Conservation (phyloP, 495 filamentous ascomycete genomes). For the Hypomontagnella submonticulosa region DNA sequence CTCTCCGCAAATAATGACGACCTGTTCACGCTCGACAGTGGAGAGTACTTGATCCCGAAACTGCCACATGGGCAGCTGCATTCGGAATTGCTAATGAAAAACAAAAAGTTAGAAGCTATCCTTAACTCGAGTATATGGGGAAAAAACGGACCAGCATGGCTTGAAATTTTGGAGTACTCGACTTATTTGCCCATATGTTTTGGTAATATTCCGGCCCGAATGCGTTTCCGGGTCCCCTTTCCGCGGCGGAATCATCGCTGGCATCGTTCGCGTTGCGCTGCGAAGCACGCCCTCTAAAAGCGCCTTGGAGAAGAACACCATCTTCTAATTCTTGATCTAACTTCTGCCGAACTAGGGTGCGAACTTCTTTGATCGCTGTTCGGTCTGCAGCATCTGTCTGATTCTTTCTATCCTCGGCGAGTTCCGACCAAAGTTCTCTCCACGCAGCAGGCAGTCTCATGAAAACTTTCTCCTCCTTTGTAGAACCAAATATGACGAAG, state of each 20-base stretch:
- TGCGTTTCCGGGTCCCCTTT: slow-evolving; percentile 42
- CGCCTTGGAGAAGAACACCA: slow-evolving; percentile 76
- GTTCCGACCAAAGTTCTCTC: slow-evolving; percentile 87
- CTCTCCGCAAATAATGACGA: slow-evolving; percentile 92
- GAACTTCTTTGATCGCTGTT: slow-evolving; percentile 67
- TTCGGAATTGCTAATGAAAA: slow-evolving; percentile 66
- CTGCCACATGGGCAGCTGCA: slow-evolving; percentile 87
- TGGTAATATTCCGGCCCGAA: slow-evolving; percentile 59
- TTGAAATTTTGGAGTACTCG: slow-evolving; percentile 67
- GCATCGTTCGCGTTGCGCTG: slow-evolving; percentile 59
- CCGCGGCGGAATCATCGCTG: slow-evolving; percentile 54
- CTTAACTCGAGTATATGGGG: not conserved
- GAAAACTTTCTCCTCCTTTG: slow-evolving; percentile 87
- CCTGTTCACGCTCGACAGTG: slow-evolving; percentile 78
- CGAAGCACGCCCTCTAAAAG: slow-evolving; percentile 72
- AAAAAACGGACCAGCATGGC: slow-evolving; percentile 61
- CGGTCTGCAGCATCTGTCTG: slow-evolving; percentile 77
- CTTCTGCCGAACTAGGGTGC: slow-evolving; percentile 68
- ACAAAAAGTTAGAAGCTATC: slow-evolving; percentile 28
- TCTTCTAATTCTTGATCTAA: slow-evolving; percentile 71
- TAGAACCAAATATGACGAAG: slow-evolving; percentile 80
- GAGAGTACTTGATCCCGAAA: slow-evolving; percentile 80
- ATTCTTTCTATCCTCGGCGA: slow-evolving; percentile 73
- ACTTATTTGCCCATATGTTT: slow-evolving; percentile 77
- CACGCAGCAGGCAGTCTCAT: slow-evolving; percentile 80